Evolutionary conservation across 2,329 filamentous ascomycete species (phyloP).

Genomic region (Nothophaeocryptopus gaeumannii): DNA sequence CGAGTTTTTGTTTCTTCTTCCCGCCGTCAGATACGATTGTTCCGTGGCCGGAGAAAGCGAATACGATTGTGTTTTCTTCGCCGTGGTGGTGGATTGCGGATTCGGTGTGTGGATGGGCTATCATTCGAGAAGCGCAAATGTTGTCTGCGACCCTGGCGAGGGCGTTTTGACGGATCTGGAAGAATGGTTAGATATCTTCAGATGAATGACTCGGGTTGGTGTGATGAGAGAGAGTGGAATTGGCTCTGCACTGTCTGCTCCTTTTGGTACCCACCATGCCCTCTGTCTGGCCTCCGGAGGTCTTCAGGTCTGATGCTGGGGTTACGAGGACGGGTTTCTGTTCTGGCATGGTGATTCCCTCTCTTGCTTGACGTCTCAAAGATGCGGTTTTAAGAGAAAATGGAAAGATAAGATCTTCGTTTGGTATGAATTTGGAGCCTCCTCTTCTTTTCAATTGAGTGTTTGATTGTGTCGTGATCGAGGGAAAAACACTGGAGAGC

Average conservation of each 20-base stretch:
- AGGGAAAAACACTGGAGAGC: no score
- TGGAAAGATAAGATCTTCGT: no score
- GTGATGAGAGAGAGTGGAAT: no score
- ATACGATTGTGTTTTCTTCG: conserved; percentile 64
- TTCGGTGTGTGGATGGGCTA: conserved; percentile 60
- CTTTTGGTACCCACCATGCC: conserved; percentile 42
- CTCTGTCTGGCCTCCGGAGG: conserved; percentile 46
- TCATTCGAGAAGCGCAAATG: conserved; percentile 65
- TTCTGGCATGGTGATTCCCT: conserved; percentile 12
- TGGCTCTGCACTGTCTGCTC: no score
- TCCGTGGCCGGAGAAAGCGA: conserved; percentile 59
- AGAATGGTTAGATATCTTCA: neutral
- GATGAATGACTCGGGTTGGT: no score
- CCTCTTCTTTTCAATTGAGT: no score
- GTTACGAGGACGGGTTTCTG: conserved; percentile 53
- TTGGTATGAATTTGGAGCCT: neutral
- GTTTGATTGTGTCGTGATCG: no score
- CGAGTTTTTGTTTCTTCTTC: conserved; percentile 56
- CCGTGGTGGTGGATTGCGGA: conserved; percentile 68
- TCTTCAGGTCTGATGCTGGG: conserved; percentile 46
- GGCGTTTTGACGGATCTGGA: conserved; percentile 41
- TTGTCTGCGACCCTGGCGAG: conserved; percentile 62
- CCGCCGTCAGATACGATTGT: conserved; percentile 58
- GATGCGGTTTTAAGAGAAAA: no score
- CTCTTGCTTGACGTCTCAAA: no score